Evolutionary conservation across 257 asterid genomes (phyloP).

Genomic region (Haberlea rhodopensis): DNA sequence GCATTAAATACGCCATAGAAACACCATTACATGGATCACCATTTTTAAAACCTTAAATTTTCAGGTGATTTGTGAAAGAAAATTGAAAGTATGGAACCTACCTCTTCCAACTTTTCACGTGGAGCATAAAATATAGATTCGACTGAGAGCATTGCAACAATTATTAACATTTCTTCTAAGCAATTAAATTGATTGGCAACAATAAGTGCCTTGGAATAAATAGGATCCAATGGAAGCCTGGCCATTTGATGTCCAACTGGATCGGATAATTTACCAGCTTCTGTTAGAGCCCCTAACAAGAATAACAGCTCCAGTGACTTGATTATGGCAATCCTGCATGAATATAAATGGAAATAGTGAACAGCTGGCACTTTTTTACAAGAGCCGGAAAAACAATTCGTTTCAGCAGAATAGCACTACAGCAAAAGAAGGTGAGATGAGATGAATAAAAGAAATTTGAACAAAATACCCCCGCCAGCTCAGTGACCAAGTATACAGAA

Average conservation of each 20-base stretch:
- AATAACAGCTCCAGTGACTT: conserved; percentile 80
- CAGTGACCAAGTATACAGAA: neutral
- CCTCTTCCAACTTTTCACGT: conserved; percentile 96
- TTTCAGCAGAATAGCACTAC: conserved; percentile 2
- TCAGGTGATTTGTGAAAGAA: no score
- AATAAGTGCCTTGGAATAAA: conserved; percentile 86
- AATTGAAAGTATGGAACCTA: conserved; percentile 26
- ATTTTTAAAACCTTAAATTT: neutral
- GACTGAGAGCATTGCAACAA: conserved; percentile 87
- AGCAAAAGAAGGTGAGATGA: neutral
- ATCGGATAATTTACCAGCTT: conserved; percentile 68
- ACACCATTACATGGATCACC: no score
- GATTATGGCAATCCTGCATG: conserved; percentile 71
- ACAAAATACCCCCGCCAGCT: neutral
- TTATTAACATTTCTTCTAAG: conserved; percentile 86
- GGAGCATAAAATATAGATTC: conserved; percentile 91
- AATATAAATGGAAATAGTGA: conserved; percentile 21
- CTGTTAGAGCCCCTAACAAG: conserved; percentile 90
- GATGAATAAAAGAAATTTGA: neutral
- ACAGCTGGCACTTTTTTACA: neutral
- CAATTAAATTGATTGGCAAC: conserved; percentile 77
- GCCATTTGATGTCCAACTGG: conserved; percentile 91
- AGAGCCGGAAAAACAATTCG: conserved; percentile 11
- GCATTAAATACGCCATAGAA: no score
- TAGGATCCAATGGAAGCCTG: conserved; percentile 84